Conservation (phyloP, 208 protist genomes). For the Trypanosomatidae sp. region DNA sequence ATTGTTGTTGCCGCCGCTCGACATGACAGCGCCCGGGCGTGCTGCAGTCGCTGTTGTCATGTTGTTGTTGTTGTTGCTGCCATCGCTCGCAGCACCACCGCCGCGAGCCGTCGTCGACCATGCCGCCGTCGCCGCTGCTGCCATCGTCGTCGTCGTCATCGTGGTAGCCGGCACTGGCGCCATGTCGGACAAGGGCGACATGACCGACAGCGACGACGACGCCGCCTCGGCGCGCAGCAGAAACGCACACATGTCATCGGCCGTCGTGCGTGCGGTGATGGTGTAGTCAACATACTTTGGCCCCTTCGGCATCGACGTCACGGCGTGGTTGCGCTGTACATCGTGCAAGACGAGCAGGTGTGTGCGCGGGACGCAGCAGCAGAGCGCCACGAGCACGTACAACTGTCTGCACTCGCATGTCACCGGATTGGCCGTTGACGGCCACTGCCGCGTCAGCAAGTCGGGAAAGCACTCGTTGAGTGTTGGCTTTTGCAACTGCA, state of each 20-base stretch:
- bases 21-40: neutral
- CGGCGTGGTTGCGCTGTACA: slow-evolving; percentile 23
- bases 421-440: slow-evolving; percentile 51
- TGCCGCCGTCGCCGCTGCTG: too few relatives aligned
- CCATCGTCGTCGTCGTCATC: too few relatives aligned
- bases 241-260: slow-evolving; percentile 51
- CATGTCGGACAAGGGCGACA: too few relatives aligned
- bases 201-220: slow-evolving; percentile 53
- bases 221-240: slow-evolving; percentile 39
- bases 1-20: neutral
- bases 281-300: slow-evolving; percentile 68
- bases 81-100: neutral
- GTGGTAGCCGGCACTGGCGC: too few relatives aligned
- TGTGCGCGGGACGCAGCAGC: slow-evolving; percentile 65
- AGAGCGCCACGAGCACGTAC: slow-evolving; percentile 70
- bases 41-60: too few relatives aligned
- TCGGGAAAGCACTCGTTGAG: slow-evolving; percentile 75
- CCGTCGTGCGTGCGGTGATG: slow-evolving; percentile 37
- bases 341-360: slow-evolving; percentile 78
- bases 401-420: slow-evolving; percentile 73
- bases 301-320: slow-evolving; percentile 68
- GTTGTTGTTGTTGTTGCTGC: too few relatives aligned
- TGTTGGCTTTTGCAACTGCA: slow-evolving; percentile 17
- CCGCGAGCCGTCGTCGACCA: slow-evolving; percentile 1
- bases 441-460: slow-evolving; percentile 66